phyloP scores from a whole-genome alignment of 2,329 filamentous ascomycete genomes.

The Coniella vitis region DNA sequence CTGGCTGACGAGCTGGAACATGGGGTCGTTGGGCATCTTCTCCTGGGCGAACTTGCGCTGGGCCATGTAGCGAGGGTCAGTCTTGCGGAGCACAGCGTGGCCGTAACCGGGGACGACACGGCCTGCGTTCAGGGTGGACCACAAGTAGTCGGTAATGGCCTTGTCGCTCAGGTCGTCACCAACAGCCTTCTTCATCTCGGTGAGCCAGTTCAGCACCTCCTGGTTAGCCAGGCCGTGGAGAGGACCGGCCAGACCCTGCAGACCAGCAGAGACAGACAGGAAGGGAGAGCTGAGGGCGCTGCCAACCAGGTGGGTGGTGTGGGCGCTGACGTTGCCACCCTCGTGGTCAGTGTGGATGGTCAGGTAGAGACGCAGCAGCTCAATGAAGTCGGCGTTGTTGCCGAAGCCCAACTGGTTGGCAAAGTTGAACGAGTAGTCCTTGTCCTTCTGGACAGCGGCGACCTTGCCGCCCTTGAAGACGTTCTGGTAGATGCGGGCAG shows the following conservation, averaged over 20 bases:
- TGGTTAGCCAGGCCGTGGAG: constrained; percentile 99
- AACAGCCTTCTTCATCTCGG: constrained; percentile 94
- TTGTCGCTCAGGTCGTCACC: constrained; percentile 94
- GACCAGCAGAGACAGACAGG: constrained; percentile 91
- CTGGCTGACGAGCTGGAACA: constrained; percentile 99
- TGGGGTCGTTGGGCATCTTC: constrained; percentile 92
- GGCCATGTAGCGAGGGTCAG: constrained; percentile 95
- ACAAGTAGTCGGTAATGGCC: constrained; percentile 97
- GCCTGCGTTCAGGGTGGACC: constrained; percentile 90
- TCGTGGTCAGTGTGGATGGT: constrained; percentile 99
- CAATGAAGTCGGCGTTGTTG: constrained; percentile 91
- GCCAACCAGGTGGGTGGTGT: constrained; percentile 97
- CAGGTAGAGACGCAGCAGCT: constrained; percentile 97
- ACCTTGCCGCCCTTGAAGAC: constrained; percentile 99
- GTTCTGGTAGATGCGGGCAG: constrained; percentile 98
- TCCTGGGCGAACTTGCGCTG: constrained; percentile 94
- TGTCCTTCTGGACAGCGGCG: constrained; percentile 89
- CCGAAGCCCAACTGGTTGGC: constrained; percentile 98
- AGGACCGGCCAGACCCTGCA: constrained; percentile 96
- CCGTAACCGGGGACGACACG: constrained; percentile 98
- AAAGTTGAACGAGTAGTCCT: constrained; percentile 99
- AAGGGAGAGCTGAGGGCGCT: constrained; percentile 94
- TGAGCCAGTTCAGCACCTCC: constrained; percentile 98
- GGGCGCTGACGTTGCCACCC: constrained; percentile 96
- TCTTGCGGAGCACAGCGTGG: constrained; percentile 99